Evolutionary conservation across 352 stramenopile species (phyloP).

Genomic region (Peronosclerospora sorghi): DNA sequence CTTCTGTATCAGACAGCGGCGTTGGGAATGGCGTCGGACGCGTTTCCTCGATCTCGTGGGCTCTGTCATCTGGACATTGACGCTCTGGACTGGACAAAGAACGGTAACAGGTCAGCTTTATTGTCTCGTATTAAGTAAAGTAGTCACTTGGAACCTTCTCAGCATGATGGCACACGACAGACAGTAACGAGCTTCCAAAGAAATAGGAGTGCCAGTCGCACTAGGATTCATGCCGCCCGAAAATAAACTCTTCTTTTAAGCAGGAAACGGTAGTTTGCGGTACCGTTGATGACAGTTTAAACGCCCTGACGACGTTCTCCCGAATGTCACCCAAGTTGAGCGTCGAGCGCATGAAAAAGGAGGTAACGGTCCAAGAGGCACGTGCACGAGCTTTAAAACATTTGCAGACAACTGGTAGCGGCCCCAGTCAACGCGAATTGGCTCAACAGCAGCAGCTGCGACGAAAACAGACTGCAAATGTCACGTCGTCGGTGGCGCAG

Average conservation of each 20-base stretch:
- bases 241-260: no score
- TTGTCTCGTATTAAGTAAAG: no score
- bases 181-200: no score
- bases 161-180: no score
- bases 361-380: constrained; percentile 47
- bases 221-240: no score
- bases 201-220: no score
- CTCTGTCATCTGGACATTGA: constrained; percentile 9
- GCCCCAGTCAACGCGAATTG: constrained; percentile 56
- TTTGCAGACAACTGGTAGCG: constrained; percentile 46
- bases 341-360: constrained; percentile 39
- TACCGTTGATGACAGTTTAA: background rate
- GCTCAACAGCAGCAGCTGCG: constrained; percentile 44
- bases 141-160: no score
- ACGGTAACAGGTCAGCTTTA: no score
- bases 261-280: background rate
- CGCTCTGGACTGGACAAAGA: constrained; percentile 19
- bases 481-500: constrained; percentile 30
- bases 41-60: constrained; percentile 24
- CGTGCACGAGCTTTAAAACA: constrained; percentile 54
- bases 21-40: constrained; percentile 33
- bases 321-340: constrained; percentile 21
- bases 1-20: constrained; percentile 44
- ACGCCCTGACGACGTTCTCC: no score
- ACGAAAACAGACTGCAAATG: constrained; percentile 35